Base-by-base conservation (phyloP, 2,329 filamentous ascomycete genomes). In the Colletotrichum sp. region DNA sequence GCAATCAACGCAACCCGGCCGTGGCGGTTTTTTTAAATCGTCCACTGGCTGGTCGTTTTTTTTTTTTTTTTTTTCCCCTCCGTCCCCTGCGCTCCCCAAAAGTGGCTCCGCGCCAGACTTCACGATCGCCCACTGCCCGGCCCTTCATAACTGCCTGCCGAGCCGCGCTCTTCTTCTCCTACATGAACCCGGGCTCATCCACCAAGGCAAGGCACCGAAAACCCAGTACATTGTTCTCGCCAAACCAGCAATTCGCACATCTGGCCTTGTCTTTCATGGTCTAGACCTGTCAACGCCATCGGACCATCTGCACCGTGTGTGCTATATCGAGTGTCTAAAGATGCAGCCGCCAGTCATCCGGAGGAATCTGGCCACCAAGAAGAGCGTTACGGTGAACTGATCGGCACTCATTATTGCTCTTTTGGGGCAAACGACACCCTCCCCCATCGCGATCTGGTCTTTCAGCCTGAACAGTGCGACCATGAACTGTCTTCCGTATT, bases 221-320 rank as follows among this genome's bases (percentile, higher is more conserved):
- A 52, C n/a, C 56, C 16, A 48, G 24, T 26, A 34, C 18, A 21
- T 32, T 36, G 21, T 9, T 21, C 52, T 55, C 26, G 26, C 28
- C 58, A 28, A 38, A 32, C n/a, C 52, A 21, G 58, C 38, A 18
- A 16, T 43, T 58, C 30, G 16, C 62, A 56, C 56, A 56, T 58
- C 56, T 13, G 67, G 34, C 64, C 70, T 34, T 48, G 56, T 64
- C 73, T 56, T 66, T 65, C 64, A 26, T 32, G 56, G 48, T 75
- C 73, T 68, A 73, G 73, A 72, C 64, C 73, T 64, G 56, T n/a
- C 73, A 60, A 72, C 64, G 70, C 73, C 70, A 73, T 75, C 73
- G 70, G 24, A 73, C 70, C 73, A 68, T 43, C n/a, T 43, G 70
- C 69, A 72, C 56, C 70, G 43, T 73, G 43, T 75, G 34, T 60